Base-by-base conservation (phyloP, 805 yeast genomes). In the Ogataea ganodermae region DNA sequence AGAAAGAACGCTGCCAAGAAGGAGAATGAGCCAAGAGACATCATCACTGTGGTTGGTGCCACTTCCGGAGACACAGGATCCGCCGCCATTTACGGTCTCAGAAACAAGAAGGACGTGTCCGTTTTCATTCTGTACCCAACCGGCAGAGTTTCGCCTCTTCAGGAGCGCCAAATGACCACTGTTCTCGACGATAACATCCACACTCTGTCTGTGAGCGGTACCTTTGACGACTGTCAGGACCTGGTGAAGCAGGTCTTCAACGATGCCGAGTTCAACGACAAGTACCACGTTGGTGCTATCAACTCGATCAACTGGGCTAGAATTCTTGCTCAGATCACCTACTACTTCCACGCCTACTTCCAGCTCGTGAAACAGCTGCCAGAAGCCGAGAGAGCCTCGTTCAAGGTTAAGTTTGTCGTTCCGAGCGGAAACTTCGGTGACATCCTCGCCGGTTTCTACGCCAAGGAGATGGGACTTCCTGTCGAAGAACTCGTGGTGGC, bases 221-320 rank as follows among this genome's bases (percentile, higher is more conserved):
- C 97, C 24, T 94, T 94, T 65, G 99, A 94, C 68, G 97, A 94
- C 71, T 94, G 99, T 72, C 99, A 94, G 74, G 97, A 89, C 62
- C 81, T 91, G 48, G 98, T 94, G 53, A 94, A 94, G 72, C 86
- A 85, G 62, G 83, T 92, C 52, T 94, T 94, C 68, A 94, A 92
- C 51, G 99, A 94, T 67, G 72, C 67, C 44, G 89, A 85, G 54
- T 94, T 94, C 76, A 94, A 94, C 71, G 79, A 77, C 55, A 85
- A 83, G 67, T 87, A 91, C 72, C 97, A 91, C 63, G 86, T 94
- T 49, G 99, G 98, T 59, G 99, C 99, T 14, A 96, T 94, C 52
- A 94, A 94, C 73, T 91, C 98, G 40, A 94, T 94, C 68, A 94
- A 94, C 77, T 94, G 99, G 99, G 98, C 99, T 7, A 84, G 99